Evolutionary conservation across 495 filamentous ascomycete genomes (phyloP).

Genomic region (Trichoderma parareesei): DNA sequence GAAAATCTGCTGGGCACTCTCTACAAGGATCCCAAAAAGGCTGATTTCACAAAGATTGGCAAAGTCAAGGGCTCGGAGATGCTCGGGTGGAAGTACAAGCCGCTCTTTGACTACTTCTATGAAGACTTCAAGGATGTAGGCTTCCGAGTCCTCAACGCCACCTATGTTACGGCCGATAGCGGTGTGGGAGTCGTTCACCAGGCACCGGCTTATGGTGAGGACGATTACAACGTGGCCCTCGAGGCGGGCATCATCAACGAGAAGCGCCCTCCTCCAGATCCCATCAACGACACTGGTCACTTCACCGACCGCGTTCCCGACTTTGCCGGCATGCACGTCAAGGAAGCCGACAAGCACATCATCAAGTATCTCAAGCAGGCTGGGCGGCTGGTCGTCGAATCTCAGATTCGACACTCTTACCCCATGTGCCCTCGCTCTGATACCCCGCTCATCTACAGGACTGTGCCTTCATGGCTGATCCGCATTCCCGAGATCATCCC

Average conservation of each 20-base stretch:
- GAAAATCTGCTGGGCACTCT: conserved; percentile 77
- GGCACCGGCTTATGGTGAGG: conserved; percentile 90
- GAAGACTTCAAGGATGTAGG: conserved; percentile 85
- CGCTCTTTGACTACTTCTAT: conserved; percentile 88
- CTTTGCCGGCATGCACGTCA: conserved; percentile 86
- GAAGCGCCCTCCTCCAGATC: conserved; percentile 75
- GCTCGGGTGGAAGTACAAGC: conserved; percentile 87
- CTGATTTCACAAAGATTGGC: conserved; percentile 81
- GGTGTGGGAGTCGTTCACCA: conserved; percentile 97
- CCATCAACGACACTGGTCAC: conserved; percentile 72
- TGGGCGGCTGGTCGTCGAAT: conserved; percentile 77
- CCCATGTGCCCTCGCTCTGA: conserved; percentile 95
- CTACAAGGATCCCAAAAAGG: conserved; percentile 97
- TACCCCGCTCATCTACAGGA: conserved; percentile 88
- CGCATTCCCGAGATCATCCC: conserved; percentile 80
- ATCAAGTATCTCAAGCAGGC: conserved; percentile 81
- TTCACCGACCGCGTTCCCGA: conserved; percentile 78
- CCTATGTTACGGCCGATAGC: conserved; percentile 85
- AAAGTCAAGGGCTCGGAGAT: conserved; percentile 80
- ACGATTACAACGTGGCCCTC: conserved; percentile 84
- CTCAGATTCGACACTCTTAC: conserved; percentile 88
- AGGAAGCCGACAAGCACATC: conserved; percentile 89
- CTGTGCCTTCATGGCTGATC: conserved; percentile 94
- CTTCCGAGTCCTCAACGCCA: conserved; percentile 78
- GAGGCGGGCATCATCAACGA: conserved; percentile 71